These are phyloP conservation scores for Apiospora arundinis DNA, from an alignment of 2,329 filamentous ascomycete genomes.

Conservation along the genomic window DNA sequence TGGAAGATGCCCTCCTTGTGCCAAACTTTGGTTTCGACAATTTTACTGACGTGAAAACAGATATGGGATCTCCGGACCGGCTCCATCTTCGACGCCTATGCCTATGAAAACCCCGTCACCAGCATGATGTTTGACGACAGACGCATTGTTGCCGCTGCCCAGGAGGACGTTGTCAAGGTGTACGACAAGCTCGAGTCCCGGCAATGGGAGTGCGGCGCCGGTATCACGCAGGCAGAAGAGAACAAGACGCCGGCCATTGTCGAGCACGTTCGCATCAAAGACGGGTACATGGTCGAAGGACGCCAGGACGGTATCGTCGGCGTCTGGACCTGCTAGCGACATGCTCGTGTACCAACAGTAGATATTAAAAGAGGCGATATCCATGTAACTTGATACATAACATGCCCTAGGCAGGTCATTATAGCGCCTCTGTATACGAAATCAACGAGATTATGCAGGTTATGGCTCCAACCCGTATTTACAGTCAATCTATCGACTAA, in stretches of 20 bases:
- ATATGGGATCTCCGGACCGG: conserved; percentile 99
- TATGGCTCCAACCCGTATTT: neutral
- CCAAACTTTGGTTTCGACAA: conserved; percentile 5
- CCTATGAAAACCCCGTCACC: conserved; percentile 89
- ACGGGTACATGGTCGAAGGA: conserved; percentile 93
- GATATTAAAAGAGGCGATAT: conserved; percentile 8
- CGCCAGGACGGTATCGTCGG: conserved; percentile 86
- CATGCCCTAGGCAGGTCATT: neutral
- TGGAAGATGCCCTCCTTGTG: neutral
- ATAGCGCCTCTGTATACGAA: neutral
- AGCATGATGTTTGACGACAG: conserved; percentile 97
- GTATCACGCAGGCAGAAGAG: conserved; percentile 71
- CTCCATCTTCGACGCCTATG: conserved; percentile 93
- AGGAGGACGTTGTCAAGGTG: conserved; percentile 94
- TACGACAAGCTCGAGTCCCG: conserved; percentile 96
- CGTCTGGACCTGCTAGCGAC: conserved; percentile 67
- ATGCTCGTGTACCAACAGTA: conserved; percentile 15
- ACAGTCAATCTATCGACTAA: neutral
- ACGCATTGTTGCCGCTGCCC: conserved; percentile 87
- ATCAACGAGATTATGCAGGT: neutral
- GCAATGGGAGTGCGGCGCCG: conserved; percentile 96
- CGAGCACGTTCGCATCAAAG: conserved; percentile 87
- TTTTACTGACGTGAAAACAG: conserved; percentile 53
- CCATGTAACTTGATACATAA: neutral
- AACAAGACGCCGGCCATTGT: conserved; percentile 72